Base-by-base conservation (phyloP, 2,329 filamentous ascomycete genomes). In the Gnomoniopsis sp. region DNA sequence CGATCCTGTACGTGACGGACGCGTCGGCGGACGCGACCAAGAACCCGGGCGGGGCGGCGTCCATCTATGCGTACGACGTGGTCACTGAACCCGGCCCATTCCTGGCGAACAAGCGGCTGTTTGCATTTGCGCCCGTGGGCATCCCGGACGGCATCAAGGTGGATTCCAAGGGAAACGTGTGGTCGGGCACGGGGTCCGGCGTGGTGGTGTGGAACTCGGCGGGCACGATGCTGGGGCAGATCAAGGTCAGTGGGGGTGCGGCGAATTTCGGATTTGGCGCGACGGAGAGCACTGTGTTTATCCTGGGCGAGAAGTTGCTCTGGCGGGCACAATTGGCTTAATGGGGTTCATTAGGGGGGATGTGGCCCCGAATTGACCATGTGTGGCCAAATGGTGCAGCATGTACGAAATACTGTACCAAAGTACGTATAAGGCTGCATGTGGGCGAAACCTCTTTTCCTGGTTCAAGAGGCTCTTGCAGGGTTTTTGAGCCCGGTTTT, bases 1-100 rank as follows among this genome's bases (percentile, higher is more conserved):
- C 66, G 38, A 72, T 66, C 6, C 61, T 78, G 11, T 82, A 81
- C 61, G 65, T 82, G 38, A 79, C 78, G 1, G 77, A 79, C 58
- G 74, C 73, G 2, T 8, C 15, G 14, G 15, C 10, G 8, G 23
- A 33, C 11, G 34, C 30, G 10, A 21, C 14, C 3, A 41, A 23
- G 3, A 60, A 62, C 55, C 52, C 58, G 11, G 19, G 49, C 3
- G 60, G 58, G 0, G 34, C 60, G 2, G 58, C 58, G 8, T 55
- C 58, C 21, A 62, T 62, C 41, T 57, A 62, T 43, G 47, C 38
- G 12, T 58, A 46, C 21, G 60, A 62, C 19, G 50, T 62, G 0
- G 14, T 49, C 15, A 47, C 30, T 3, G 11, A 19, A 0, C 57
- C 57, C 0, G 60, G 60, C 1, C 50, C 57, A 1, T 62, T 62